Percentiles rank a stretch among this genome's conserved stretches.
Conservation (phyloP, 371 early-diverging fungal species). For the Parasitella parasitica region DNA sequence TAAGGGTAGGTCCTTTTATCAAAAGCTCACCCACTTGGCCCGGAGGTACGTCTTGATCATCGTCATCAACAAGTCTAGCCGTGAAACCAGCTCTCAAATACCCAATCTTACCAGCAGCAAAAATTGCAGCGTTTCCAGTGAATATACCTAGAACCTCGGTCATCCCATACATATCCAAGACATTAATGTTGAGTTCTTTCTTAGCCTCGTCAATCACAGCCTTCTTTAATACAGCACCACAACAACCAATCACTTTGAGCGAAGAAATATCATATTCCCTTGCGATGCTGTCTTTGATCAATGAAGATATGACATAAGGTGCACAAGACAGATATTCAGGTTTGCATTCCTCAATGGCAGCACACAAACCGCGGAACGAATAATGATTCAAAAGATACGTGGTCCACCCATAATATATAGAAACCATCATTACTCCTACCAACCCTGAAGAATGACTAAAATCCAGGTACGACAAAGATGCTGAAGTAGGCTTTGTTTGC, state of each 20-base stretch:
- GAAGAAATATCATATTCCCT: slow-evolving; percentile 62
- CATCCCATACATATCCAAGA: slow-evolving; percentile 66
- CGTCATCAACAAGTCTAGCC: slow-evolving; percentile 58
- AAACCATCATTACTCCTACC: not conserved
- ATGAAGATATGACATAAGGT: slow-evolving; percentile 56
- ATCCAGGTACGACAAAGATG: not conserved
- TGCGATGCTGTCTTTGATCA: slow-evolving; percentile 55
- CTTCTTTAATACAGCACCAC: slow-evolving; percentile 73
- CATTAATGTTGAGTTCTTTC: slow-evolving; percentile 35
- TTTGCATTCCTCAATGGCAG: slow-evolving; percentile 55
- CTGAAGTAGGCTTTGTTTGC: not conserved
- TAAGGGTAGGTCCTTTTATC: slow-evolving; percentile 75
- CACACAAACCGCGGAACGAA: slow-evolving; percentile 52
- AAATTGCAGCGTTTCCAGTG: not conserved
- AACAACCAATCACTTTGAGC: slow-evolving; percentile 52
- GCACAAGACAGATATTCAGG: slow-evolving; percentile 59
- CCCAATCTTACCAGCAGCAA: slow-evolving; percentile 55
- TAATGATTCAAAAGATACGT: slow-evolving; percentile 55
- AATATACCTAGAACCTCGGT: slow-evolving; percentile 49
- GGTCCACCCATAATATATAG: not conserved
- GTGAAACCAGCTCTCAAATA: slow-evolving; percentile 52
- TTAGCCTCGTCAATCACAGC: slow-evolving; percentile 41
- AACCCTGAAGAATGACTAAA: slow-evolving; percentile 19
- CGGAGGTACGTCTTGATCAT: slow-evolving; percentile 41
- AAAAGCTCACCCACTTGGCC: slow-evolving; percentile 65